Evolutionary conservation across 2,329 filamentous ascomycete genomes (phyloP).

Genomic region (Hymenoscyphus fraxineus): DNA sequence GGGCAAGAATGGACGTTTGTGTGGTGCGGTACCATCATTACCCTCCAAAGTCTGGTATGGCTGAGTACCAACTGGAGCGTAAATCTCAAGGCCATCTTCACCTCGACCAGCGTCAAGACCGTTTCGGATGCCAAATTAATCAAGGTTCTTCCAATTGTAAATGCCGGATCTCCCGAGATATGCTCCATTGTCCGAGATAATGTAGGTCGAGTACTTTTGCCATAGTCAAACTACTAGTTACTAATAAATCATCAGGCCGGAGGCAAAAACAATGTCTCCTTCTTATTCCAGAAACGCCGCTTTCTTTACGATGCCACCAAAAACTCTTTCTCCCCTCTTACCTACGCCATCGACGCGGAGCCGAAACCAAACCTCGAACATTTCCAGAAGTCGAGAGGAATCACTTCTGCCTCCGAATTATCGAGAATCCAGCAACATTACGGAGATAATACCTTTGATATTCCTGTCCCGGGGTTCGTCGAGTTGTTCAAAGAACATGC

Average conservation of each 20-base stretch:
- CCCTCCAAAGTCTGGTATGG: conserved; percentile 84
- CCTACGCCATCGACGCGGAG: conserved; percentile 78
- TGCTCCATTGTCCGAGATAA: conserved; percentile 76
- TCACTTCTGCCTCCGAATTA: conserved; percentile 71
- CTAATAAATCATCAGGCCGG: conserved; percentile 49
- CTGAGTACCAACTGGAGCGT: conserved; percentile 98
- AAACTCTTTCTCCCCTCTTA: conserved; percentile 75
- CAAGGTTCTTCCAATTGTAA: conserved; percentile 86
- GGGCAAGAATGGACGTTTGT: conserved; percentile 98
- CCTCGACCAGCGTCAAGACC: conserved; percentile 64
- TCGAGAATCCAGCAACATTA: conserved; percentile 85
- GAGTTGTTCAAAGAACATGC: conserved; percentile 98
- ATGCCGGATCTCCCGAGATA: conserved; percentile 86
- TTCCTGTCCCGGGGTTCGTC: conserved; percentile 90
- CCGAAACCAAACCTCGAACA: conserved; percentile 73
- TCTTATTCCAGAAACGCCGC: conserved; percentile 96
- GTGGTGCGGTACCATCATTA: conserved; percentile 84
- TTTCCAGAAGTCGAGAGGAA: conserved; percentile 78
- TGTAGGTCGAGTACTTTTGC: conserved; percentile 38
- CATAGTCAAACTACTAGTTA: conserved; percentile 4
- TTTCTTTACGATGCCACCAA: conserved; percentile 77
- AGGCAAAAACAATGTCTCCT: conserved; percentile 74
- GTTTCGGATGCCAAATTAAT: conserved; percentile 77
- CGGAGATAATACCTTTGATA: conserved; percentile 94
- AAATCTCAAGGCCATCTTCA: conserved; percentile 77